Evolutionary conservation across 2,329 filamentous ascomycete species (phyloP).

Genomic region (Berkeleyomyces basicola): DNA sequence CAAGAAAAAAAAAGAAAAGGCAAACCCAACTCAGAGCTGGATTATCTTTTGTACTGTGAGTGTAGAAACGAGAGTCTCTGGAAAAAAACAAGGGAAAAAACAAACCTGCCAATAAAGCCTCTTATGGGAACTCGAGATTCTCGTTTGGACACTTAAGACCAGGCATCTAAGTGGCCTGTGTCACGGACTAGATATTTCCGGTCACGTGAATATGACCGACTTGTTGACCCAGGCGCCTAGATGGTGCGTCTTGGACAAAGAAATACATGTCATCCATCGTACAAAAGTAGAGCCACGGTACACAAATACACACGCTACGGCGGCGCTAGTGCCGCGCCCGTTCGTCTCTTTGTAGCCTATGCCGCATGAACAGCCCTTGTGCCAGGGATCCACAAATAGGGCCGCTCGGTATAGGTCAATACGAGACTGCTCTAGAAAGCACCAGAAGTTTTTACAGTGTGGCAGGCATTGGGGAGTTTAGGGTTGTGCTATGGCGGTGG

Average conservation of each 20-base stretch:
- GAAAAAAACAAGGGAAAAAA: background rate
- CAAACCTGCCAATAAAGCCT: background rate
- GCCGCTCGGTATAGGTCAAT: background rate
- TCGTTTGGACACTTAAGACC: background rate
- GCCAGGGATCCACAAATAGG: background rate
- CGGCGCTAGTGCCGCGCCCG: background rate
- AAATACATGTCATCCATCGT: no score
- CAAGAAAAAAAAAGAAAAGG: background rate
- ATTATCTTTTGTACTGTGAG: background rate
- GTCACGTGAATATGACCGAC: background rate
- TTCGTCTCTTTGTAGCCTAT: background rate
- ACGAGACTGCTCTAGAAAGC: background rate
- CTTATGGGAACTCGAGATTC: background rate
- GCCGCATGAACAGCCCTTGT: background rate
- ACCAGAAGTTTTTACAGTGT: no score
- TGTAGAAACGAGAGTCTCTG: no score
- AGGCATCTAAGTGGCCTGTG: background rate
- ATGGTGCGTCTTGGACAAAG: background rate
- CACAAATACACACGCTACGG: background rate
- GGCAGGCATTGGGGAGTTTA: no score
- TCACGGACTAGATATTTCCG: background rate
- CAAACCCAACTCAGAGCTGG: no score
- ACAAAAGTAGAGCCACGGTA: background rate
- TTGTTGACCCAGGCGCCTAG: background rate
- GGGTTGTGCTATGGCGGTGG: no score